Base-by-base conservation (phyloP, 2,329 filamentous ascomycete species). In the Paracamarosporium sp. region DNA sequence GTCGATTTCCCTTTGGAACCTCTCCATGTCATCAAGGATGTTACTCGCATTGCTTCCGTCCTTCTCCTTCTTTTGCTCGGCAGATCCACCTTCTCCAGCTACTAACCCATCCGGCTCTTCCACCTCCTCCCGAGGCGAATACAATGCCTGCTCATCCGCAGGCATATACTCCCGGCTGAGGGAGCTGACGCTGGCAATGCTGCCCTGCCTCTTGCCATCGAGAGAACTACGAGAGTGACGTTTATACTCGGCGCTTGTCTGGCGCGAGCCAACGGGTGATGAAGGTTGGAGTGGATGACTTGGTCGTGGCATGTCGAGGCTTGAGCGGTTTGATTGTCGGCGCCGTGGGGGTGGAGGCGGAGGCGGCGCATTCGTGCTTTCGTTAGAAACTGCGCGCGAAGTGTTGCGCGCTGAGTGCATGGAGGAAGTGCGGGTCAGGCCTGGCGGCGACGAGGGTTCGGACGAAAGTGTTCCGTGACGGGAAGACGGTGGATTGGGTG, bases 11-110 rank as follows among this genome's bases (percentile, higher is more conserved):
- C 66, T 64, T 59, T 78, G 75, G 28, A 78, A 76, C 59, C 63
- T 71, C 31, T 76, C 74, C 74, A 78, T 74, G 48, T 78, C 75
- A 48, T 75, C 72, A 13, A 78, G 55, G 5, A 78, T 74, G 55
- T 68, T 75, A 15, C 56, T 64, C 8, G 67, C 59, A 33, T 65
- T 64, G 33, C 60, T 70, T 7, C 31, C 43, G 9, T 15, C 41
- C 20, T 24, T 25, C 15, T 13, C 11, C 17, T 28, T 28, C 20
- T 6, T 12, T 5, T 31, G 25, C 36, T 4, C n/a, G 31, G 15
- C 3, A 30, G 25, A 9, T n/a, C n/a, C 30, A 31, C 44, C 24
- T 13, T 61, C 59, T 5, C 20, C 30, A 7, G 25, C 4, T 12
- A 17, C 15, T 1, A 40, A 40, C 27, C 22, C 35, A 6, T 4